phyloP scores from a whole-genome alignment of 1,284 basidiomycete genomes.

The Schizophyllum amplum region DNA sequence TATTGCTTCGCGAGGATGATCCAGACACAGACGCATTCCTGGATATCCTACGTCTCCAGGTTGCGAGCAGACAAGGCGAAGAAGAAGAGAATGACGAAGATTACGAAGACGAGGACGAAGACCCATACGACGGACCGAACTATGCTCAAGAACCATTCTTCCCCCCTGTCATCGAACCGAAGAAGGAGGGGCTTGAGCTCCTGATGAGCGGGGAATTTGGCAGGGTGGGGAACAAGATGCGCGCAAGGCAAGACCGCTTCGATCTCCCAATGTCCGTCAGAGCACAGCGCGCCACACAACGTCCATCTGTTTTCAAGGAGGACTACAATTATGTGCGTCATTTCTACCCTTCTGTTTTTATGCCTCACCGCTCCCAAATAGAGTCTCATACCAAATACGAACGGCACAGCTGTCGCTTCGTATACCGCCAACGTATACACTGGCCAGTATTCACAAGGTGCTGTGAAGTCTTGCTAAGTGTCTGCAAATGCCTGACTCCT shows the following conservation, averaged over 20 bases:
- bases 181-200: conserved; percentile 63
- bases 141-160: conserved; percentile 27
- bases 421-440: conserved; percentile 84
- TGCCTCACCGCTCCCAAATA: conserved; percentile 21
- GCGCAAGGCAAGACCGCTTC: conserved; percentile 25
- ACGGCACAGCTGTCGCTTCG: conserved; percentile 80
- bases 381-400: conserved; percentile 79
- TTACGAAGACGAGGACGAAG: conserved; percentile 30
- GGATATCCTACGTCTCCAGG: no score
- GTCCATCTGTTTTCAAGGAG: conserved; percentile 37
- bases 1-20: no score
- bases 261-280: conserved; percentile 45
- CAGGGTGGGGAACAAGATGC: conserved; percentile 42
- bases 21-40: no score
- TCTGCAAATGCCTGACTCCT: background rate
- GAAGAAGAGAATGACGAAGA: conserved; percentile 32
- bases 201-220: conserved; percentile 85
- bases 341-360: conserved; percentile 1
- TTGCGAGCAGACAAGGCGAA: no score
- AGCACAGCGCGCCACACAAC: conserved; percentile 27
- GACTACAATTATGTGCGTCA: conserved; percentile 42
- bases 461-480: conserved; percentile 11
- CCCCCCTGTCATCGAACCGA: conserved; percentile 53
- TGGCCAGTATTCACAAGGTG: conserved; percentile 84
- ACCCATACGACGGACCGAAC: conserved; percentile 19